phyloP scores from a whole-genome alignment of 495 filamentous ascomycete species.

The Hypoxylon lenormandii region DNA sequence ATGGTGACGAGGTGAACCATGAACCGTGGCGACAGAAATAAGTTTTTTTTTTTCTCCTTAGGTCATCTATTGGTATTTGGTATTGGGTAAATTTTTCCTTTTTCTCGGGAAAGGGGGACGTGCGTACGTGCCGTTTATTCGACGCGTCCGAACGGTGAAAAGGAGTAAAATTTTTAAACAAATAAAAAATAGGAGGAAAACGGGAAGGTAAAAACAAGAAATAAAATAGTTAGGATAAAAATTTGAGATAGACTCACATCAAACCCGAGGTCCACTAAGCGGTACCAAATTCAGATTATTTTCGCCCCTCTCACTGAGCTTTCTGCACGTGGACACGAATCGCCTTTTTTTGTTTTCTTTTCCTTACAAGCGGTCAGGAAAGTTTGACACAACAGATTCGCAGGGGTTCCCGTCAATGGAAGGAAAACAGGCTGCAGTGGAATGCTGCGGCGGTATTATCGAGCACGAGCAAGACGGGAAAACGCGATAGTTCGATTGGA shows the following conservation, averaged over 20 bases:
- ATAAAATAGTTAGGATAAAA: conserved; percentile 40
- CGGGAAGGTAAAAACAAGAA: conserved; percentile 46
- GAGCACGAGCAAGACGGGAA: conserved; percentile 18
- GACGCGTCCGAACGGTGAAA: conserved; percentile 41
- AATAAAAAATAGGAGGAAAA: conserved; percentile 39
- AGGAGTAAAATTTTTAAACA: conserved; percentile 4
- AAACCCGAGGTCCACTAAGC: conserved; percentile 40
- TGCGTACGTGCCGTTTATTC: conserved; percentile 23
- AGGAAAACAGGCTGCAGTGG: conserved; percentile 34
- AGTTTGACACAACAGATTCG: conserved; percentile 37
- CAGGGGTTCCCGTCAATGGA: conserved; percentile 38
- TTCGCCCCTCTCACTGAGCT: conserved; percentile 39
- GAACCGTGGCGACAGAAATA: conserved; percentile 43
- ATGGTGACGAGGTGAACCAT: conserved; percentile 22
- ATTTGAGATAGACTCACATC: conserved; percentile 38
- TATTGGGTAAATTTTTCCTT: conserved; percentile 11
- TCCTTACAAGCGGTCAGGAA: conserved; percentile 44
- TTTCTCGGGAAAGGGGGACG: conserved; percentile 23
- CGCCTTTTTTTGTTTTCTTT: conserved; percentile 29
- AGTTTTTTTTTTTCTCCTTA: conserved; percentile 23
- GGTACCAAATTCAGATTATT: conserved; percentile 40
- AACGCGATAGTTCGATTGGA: conserved; percentile 37
- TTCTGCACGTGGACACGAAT: conserved; percentile 45
- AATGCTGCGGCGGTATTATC: conserved; percentile 28
- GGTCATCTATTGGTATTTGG: not conserved